These are phyloP conservation scores for Ophiostoma piceae DNA, from an alignment of 2,329 filamentous ascomycete genomes.

Conservation along the genomic window DNA sequence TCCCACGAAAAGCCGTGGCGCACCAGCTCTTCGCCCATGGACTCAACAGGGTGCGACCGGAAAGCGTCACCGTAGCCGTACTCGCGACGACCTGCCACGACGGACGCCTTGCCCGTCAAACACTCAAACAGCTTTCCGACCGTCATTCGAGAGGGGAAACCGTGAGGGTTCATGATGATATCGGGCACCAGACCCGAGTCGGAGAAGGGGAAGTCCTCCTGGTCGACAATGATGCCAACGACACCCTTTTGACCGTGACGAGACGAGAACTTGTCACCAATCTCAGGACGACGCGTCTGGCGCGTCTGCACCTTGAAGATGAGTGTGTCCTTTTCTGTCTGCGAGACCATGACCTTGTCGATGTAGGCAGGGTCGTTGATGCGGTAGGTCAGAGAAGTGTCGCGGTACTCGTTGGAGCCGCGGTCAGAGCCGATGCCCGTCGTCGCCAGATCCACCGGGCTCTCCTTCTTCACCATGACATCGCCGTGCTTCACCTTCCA, in stretches of 20 bases:
- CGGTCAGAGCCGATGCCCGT: slow-evolving; percentile 65
- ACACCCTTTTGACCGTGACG: slow-evolving; percentile 98
- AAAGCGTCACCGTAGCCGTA: slow-evolving; percentile 79
- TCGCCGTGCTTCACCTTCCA: slow-evolving; percentile 72
- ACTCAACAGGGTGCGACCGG: slow-evolving; percentile 77
- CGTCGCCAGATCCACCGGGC: slow-evolving; percentile 70
- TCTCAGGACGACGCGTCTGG: slow-evolving; percentile 90
- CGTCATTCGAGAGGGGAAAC: slow-evolving; percentile 99
- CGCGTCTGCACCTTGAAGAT: slow-evolving; percentile 92
- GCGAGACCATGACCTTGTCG: slow-evolving; percentile 92
- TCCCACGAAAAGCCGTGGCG: slow-evolving; percentile 91
- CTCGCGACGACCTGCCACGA: slow-evolving; percentile 76
- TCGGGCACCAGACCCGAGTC: slow-evolving; percentile 89
- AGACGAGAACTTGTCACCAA: slow-evolving; percentile 98
- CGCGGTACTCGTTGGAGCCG: slow-evolving; percentile 58
- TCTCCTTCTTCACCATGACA: slow-evolving; percentile 85
- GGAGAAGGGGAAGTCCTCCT: slow-evolving; percentile 94
- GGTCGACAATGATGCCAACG: slow-evolving; percentile 90
- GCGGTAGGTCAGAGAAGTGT: slow-evolving; percentile 71
- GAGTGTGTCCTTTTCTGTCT: slow-evolving; percentile 78
- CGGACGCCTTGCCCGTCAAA: slow-evolving; percentile 86
- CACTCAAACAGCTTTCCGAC: slow-evolving; percentile 97
- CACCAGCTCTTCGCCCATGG: slow-evolving; percentile 81
- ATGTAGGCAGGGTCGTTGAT: slow-evolving; percentile 82
- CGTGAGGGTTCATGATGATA: slow-evolving; percentile 99